phyloP scores from a whole-genome alignment of 257 asterid genomes.

The Solanum etuberosum region DNA sequence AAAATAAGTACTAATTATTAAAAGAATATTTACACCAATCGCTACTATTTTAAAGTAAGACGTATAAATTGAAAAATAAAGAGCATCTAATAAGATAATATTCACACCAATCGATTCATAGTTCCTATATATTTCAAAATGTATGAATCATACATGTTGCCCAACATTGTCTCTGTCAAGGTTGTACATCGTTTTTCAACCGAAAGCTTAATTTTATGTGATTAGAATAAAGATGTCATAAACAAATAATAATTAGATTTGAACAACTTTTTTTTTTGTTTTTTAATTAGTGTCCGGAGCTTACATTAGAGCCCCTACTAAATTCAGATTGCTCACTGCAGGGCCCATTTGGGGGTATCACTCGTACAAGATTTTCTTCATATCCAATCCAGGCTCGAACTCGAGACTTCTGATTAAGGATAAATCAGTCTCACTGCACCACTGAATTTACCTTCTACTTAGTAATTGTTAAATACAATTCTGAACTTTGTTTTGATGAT shows the following conservation, averaged over 20 bases:
- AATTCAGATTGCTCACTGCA: too few species aligned
- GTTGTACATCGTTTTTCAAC: not conserved
- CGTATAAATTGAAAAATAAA: too few species aligned
- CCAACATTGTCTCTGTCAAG: not conserved
- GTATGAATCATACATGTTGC: too few species aligned
- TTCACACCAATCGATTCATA: too few species aligned
- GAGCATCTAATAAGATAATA: too few species aligned
- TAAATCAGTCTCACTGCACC: fast-evolving
- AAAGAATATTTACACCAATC: not conserved
- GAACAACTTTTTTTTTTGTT: too few species aligned
- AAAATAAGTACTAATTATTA: not conserved
- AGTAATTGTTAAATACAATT: not conserved
- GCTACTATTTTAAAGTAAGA: too few species aligned
- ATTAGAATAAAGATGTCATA: not conserved
- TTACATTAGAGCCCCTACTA: fast-evolving
- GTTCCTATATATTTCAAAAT: not conserved
- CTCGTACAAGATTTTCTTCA: not conserved
- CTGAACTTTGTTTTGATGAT: not conserved
- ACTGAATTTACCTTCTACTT: too few species aligned
- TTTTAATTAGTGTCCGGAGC: fast-evolving
- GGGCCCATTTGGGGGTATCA: not conserved
- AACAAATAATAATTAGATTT: too few species aligned
- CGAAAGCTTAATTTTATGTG: not conserved
- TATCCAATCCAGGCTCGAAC: too few species aligned
- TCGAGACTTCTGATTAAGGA: fast-evolving